These are phyloP conservation scores for Colletotrichum sp. DNA, from an alignment of 2,329 filamentous ascomycete species.

Conservation along the genomic window DNA sequence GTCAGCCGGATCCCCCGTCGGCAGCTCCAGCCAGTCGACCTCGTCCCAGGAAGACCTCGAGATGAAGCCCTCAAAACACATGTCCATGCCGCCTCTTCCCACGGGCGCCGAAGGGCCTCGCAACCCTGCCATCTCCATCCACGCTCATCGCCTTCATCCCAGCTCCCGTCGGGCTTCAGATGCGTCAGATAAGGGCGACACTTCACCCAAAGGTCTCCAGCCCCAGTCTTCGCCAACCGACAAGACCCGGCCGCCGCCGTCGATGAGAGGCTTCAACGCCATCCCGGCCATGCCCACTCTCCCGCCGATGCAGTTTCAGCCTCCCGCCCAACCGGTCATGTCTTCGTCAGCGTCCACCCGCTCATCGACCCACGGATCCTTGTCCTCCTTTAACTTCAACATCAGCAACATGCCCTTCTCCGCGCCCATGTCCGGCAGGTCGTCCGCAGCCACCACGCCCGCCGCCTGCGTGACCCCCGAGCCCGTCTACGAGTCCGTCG, in stretches of 20 bases:
- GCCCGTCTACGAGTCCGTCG: constrained; percentile 12
- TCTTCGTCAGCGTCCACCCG: constrained; percentile 19
- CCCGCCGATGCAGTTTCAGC: constrained; percentile 9
- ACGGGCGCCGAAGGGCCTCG: not conserved
- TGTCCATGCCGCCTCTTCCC: constrained; percentile 2
- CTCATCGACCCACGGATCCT: constrained; percentile 6
- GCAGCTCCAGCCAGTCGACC: constrained; percentile 41
- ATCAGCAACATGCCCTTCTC: constrained; percentile 2
- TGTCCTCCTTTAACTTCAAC: constrained; percentile 21
- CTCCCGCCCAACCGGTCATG: not conserved
- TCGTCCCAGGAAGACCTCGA: constrained; percentile 46
- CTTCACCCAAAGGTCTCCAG: constrained; percentile 2
- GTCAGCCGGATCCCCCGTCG: constrained; percentile 30
- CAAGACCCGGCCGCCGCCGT: constrained; percentile 29
- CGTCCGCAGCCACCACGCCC: constrained; percentile 19
- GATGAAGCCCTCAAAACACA: constrained; percentile 34
- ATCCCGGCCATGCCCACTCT: constrained; percentile 20
- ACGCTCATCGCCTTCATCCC: constrained; percentile 28
- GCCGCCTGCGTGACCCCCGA: constrained; percentile 15
- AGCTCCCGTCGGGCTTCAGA: constrained; percentile 34
- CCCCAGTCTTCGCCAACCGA: not conserved
- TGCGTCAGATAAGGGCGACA: constrained; percentile 24
- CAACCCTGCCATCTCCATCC: not conserved
- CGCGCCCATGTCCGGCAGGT: constrained; percentile 16
- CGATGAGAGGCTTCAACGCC: constrained; percentile 32